Conservation (phyloP, 2,329 filamentous ascomycete species). For the Sporothrix inflata region DNA sequence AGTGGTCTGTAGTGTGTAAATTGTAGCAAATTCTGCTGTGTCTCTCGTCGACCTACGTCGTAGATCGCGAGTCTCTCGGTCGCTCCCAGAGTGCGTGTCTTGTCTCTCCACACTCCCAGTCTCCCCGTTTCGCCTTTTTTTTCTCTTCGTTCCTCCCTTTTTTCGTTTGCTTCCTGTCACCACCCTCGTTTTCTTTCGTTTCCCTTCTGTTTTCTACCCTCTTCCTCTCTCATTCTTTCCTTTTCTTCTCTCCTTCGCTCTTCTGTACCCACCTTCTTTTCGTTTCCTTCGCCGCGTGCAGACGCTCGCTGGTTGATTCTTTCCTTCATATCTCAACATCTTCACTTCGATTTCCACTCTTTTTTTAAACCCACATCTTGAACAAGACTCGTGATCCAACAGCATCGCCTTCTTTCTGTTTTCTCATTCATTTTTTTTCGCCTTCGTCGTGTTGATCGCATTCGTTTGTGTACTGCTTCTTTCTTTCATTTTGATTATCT, state of each 20-base stretch:
- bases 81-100: neutral
- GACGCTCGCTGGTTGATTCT: constrained; percentile 15
- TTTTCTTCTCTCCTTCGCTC: neutral
- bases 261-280: constrained; percentile 7
- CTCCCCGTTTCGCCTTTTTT: constrained; percentile 17
- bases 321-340: constrained; percentile 3
- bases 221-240: neutral
- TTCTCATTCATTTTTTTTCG: constrained; percentile 11
- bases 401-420: neutral
- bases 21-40: neutral
- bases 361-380: neutral
- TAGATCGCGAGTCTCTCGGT: neutral
- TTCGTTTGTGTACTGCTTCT: constrained; percentile 8
- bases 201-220: constrained; percentile 16
- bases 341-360: constrained; percentile 22
- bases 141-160: neutral
- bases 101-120: constrained; percentile 14
- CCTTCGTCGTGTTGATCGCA: constrained; percentile 31
- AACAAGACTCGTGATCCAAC: neutral
- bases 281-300: constrained; percentile 19
- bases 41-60: neutral
- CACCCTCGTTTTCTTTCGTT: neutral
- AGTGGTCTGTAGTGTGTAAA: neutral
- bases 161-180: constrained; percentile 17
- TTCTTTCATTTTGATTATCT: neutral